These are phyloP conservation scores for Kwoniella botswanensis DNA, from an alignment of 768 basidiomycete genomes.

Conservation along the genomic window DNA sequence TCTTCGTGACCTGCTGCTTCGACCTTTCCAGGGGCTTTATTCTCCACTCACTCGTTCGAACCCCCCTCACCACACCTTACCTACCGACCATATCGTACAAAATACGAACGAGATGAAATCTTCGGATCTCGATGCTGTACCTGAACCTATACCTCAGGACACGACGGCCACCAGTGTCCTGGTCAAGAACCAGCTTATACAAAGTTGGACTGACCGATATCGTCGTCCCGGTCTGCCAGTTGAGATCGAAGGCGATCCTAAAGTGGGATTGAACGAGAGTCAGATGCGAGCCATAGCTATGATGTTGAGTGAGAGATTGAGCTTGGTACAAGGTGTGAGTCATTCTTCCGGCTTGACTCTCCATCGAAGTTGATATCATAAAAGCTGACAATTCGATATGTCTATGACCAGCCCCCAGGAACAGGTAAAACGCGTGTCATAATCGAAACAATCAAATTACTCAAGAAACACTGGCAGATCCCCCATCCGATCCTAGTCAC, in stretches of 20 bases:
- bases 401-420: slow-evolving; percentile 51
- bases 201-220: slow-evolving; percentile 80
- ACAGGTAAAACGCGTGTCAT: slow-evolving; percentile 91
- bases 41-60: slow-evolving; percentile 23
- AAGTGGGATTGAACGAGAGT: slow-evolving; percentile 72
- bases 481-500: slow-evolving; percentile 85
- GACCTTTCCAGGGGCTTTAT: slow-evolving; percentile 61
- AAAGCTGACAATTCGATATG: slow-evolving; percentile 26
- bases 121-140: slow-evolving; percentile 52
- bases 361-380: background rate
- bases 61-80: background rate
- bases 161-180: slow-evolving; percentile 64
- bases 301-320: slow-evolving; percentile 79
- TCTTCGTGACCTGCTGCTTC: slow-evolving; percentile 73
- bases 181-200: slow-evolving; percentile 73
- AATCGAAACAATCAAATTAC: slow-evolving; percentile 77
- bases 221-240: slow-evolving; percentile 63
- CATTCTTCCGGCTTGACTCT: background rate
- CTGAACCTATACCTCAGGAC: slow-evolving; percentile 57
- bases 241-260: slow-evolving; percentile 77
- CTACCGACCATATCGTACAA: slow-evolving; percentile 17
- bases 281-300: slow-evolving; percentile 81
- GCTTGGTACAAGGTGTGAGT: slow-evolving; percentile 84
- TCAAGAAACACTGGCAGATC: slow-evolving; percentile 83
- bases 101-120: slow-evolving; percentile 45